phyloP scores from a whole-genome alignment of 495 filamentous ascomycete genomes.

The Diplogelasinospora grovesii region DNA sequence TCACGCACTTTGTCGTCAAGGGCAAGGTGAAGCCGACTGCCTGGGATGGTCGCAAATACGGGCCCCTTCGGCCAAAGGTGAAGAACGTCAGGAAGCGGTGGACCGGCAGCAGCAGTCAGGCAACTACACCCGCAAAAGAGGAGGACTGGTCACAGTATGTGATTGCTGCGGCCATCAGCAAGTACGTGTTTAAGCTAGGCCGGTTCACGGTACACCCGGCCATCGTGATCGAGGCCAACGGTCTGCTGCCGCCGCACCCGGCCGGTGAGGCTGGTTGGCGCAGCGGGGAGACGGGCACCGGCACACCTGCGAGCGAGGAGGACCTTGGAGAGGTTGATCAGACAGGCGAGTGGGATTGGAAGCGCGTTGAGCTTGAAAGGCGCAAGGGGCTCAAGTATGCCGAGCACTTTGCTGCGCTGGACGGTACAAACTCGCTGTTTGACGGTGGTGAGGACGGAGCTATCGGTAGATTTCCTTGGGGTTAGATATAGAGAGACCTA shows the following conservation, averaged over 20 bases:
- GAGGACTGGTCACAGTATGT: constrained; percentile 50
- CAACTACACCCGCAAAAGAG: too few relatives aligned
- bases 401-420: constrained; percentile 44
- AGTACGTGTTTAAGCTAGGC: constrained; percentile 88
- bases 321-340: constrained; percentile 20
- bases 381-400: constrained; percentile 42
- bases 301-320: constrained; percentile 25
- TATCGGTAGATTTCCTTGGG: constrained; percentile 40
- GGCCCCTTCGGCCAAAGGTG: too few relatives aligned
- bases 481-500: constrained; percentile 16
- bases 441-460: constrained; percentile 41
- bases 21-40: constrained; percentile 46
- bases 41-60: constrained; percentile 21
- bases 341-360: constrained; percentile 42
- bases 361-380: constrained; percentile 37
- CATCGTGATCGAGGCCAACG: constrained; percentile 59
- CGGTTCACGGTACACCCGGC: constrained; percentile 80
- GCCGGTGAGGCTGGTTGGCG: constrained; percentile 44
- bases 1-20: constrained; percentile 51
- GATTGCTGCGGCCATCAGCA: constrained; percentile 68
- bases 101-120: too few relatives aligned
- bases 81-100: too few relatives aligned
- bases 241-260: constrained; percentile 58
- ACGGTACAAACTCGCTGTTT: constrained; percentile 41
- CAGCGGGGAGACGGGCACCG: constrained; percentile 29